Percentiles rank a stretch among this genome's conserved stretches.
Evolutionary conservation across 495 filamentous ascomycete genomes (phyloP).

Genomic region (Annulohypoxylon bovei): DNA sequence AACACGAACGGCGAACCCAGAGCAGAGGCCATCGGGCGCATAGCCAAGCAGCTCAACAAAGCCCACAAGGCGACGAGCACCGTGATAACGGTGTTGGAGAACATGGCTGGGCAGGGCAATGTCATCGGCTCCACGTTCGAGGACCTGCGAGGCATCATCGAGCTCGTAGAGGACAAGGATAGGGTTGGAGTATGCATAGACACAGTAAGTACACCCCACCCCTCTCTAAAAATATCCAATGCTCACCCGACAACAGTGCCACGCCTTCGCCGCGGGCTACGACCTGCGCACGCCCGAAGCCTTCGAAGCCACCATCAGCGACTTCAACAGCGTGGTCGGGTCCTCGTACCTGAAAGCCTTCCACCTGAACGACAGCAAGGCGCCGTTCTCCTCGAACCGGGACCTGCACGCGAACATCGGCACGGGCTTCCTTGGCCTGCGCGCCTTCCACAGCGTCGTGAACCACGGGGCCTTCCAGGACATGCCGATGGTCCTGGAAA

Average conservation of each 20-base stretch:
- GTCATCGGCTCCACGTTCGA: conserved; percentile 86
- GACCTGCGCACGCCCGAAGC: conserved; percentile 81
- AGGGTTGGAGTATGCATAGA: conserved; percentile 97
- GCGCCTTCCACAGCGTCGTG: conserved; percentile 90
- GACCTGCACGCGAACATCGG: conserved; percentile 97
- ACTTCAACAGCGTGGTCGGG: conserved; percentile 85
- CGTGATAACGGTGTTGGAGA: conserved; percentile 88
- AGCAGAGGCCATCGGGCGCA: conserved; percentile 74
- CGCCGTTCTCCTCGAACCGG: conserved; percentile 77
- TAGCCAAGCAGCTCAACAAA: conserved; percentile 80
- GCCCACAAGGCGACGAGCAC: conserved; percentile 77
- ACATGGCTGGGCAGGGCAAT: conserved; percentile 91
- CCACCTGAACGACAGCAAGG: conserved; percentile 94
- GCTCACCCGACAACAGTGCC: conserved; percentile 61
- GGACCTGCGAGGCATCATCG: conserved; percentile 86
- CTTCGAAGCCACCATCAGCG: conserved; percentile 74
- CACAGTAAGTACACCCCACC: conserved; percentile 55
- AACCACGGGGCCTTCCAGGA: conserved; percentile 81
- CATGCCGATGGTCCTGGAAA: conserved; percentile 93
- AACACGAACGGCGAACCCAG: conserved; percentile 73
- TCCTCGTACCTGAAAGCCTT: conserved; percentile 81
- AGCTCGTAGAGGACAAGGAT: conserved; percentile 77
- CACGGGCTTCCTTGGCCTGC: conserved; percentile 87
- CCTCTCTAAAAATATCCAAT: background rate
- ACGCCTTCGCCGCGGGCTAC: conserved; percentile 92